Percentiles rank a stretch among this genome's conserved stretches.
These are phyloP conservation scores for Cardamine occulta DNA, from an alignment of 345 rosid genomes.

Conservation along the genomic window DNA sequence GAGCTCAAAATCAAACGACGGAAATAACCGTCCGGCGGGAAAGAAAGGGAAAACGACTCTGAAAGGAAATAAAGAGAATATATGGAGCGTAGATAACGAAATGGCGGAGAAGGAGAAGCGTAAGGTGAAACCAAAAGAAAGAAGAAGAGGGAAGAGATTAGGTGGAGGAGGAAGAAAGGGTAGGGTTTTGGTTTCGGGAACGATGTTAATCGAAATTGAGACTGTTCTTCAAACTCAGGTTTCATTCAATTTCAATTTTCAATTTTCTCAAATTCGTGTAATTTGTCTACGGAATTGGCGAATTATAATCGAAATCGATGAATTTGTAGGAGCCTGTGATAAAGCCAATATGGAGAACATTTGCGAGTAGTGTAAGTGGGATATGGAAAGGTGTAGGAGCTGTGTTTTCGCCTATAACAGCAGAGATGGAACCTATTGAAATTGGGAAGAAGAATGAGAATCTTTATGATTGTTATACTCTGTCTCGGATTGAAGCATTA, in stretches of 20 bases:
- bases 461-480: conserved; percentile 80
- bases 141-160: conserved; percentile 53
- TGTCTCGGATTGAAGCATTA: conserved; percentile 58
- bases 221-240: conserved; percentile 94
- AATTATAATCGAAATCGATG: background rate
- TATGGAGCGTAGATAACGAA: conserved; percentile 86
- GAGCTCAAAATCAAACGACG: conserved; percentile 44
- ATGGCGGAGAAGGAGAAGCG: conserved; percentile 50
- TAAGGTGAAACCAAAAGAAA: conserved; percentile 45
- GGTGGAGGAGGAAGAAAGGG: conserved; percentile 52
- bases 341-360: conserved; percentile 80
- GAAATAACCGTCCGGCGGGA: conserved; percentile 36
- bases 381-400: conserved; percentile 98
- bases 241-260: background rate
- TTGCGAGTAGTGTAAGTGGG: conserved; percentile 91
- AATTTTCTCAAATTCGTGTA: background rate
- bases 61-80: conserved; percentile 71
- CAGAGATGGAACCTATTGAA: conserved; percentile 90
- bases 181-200: conserved; percentile 61
- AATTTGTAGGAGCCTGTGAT: conserved; percentile 79
- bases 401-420: conserved; percentile 81
- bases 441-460: conserved; percentile 66
- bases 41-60: conserved; percentile 43
- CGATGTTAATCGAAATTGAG: conserved; percentile 78
- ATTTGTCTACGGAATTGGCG: background rate